A percentile compares a stretch with the other conserved stretches of the same genome.
These are phyloP conservation scores for Circinella umbellata DNA, from an alignment of 371 early-diverging fungal genomes.

Conservation along the genomic window DNA sequence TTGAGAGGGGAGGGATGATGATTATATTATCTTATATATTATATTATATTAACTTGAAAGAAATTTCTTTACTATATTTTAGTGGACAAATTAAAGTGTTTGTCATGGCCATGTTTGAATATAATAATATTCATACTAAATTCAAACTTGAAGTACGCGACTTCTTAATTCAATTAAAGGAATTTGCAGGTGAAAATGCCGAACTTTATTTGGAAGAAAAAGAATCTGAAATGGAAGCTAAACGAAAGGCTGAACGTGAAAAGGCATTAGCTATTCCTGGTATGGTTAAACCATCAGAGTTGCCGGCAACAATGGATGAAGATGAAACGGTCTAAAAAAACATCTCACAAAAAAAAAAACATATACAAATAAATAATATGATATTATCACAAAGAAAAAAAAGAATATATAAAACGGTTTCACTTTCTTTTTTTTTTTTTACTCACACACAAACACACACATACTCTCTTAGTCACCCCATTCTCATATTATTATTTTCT, in stretches of 20 bases:
- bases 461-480: too few relatives aligned
- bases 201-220: slow-evolving; percentile 92
- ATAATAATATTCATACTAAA: slow-evolving; percentile 72
- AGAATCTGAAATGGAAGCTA: slow-evolving; percentile 84
- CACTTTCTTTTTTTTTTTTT: neutral
- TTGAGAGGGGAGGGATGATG: too few relatives aligned
- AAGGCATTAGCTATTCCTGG: slow-evolving; percentile 93
- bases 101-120: slow-evolving; percentile 86
- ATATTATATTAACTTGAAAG: too few relatives aligned
- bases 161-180: slow-evolving; percentile 96
- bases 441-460: neutral
- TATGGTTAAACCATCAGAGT: slow-evolving; percentile 94
- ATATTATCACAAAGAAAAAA: too few relatives aligned
- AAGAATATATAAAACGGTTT: neutral
- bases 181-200: slow-evolving; percentile 91
- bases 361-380: neutral
- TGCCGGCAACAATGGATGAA: slow-evolving; percentile 71
- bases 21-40: too few relatives aligned
- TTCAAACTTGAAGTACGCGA: slow-evolving; percentile 96
- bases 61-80: too few relatives aligned
- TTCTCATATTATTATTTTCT: too few relatives aligned
- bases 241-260: slow-evolving; percentile 81
- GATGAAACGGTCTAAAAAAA: slow-evolving; percentile 53
- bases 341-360: neutral
- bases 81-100: slow-evolving; percentile 88